phyloP scores from a whole-genome alignment of 2,329 filamentous ascomycete genomes.

The Exophiala calicioides region DNA sequence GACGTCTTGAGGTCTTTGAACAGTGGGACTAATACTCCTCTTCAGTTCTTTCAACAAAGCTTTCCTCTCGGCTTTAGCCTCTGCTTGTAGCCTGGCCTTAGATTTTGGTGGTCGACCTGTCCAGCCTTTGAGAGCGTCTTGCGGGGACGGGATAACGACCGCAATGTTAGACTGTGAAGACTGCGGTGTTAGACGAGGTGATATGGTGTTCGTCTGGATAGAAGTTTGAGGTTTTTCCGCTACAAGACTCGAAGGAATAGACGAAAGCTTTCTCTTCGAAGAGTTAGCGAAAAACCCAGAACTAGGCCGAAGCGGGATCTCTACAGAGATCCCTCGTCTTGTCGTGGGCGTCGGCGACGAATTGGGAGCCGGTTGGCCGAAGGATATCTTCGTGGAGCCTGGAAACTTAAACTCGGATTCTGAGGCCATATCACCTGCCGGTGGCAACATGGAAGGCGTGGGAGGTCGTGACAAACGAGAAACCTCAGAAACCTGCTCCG shows the following conservation, averaged over 20 bases:
- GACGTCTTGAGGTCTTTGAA: slow-evolving; percentile 18
- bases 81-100: neutral
- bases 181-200: neutral
- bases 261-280: neutral
- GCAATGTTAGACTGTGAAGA: slow-evolving; percentile 5
- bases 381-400: too few relatives aligned
- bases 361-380: neutral
- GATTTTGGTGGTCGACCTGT: slow-evolving; percentile 4
- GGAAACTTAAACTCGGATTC: too few relatives aligned
- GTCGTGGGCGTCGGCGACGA: neutral
- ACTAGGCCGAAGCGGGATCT: neutral
- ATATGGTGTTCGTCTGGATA: neutral
- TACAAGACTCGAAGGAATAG: neutral
- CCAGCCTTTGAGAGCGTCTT: slow-evolving; percentile 7
- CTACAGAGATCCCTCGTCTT: neutral
- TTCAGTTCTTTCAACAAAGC: slow-evolving; percentile 18
- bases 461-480: too few relatives aligned
- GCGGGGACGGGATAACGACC: slow-evolving; percentile 3
- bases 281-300: neutral
- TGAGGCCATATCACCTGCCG: too few relatives aligned
- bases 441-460: too few relatives aligned
- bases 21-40: slow-evolving; percentile 9
- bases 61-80: slow-evolving; percentile 10
- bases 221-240: neutral
- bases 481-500: neutral